phyloP scores from a whole-genome alignment of 768 basidiomycete genomes.

The Ephemerocybe angulata region DNA sequence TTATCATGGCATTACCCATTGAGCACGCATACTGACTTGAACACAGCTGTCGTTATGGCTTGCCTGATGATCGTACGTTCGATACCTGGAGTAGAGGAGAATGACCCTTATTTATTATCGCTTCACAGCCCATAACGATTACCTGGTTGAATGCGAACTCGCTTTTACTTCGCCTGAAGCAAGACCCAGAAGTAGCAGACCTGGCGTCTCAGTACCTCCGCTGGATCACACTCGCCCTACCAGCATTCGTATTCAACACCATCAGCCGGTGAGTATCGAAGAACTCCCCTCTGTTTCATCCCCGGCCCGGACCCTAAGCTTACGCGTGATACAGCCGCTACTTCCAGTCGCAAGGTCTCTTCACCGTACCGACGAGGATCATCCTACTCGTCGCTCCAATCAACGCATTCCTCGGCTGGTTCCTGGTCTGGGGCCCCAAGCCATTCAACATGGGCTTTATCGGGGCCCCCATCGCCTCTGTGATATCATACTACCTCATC shows the following conservation, averaged over 20 bases:
- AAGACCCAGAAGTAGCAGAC: conserved; percentile 81
- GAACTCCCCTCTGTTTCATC: not conserved
- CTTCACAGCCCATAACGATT: conserved; percentile 46
- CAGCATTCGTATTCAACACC: conserved; percentile 56
- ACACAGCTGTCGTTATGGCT: conserved; percentile 58
- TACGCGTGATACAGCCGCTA: conserved; percentile 9
- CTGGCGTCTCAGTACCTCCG: conserved; percentile 75
- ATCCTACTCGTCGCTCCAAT: conserved; percentile 80
- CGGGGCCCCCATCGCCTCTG: conserved; percentile 89
- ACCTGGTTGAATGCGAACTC: conserved; percentile 84
- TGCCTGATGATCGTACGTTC: conserved; percentile 55
- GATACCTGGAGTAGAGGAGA: conserved; percentile 4
- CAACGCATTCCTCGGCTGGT: conserved; percentile 78
- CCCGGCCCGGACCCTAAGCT: too few relatives aligned
- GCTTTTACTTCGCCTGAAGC: conserved; percentile 69
- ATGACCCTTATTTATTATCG: conserved; percentile 27
- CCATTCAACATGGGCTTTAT: conserved; percentile 80
- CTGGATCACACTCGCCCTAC: conserved; percentile 74
- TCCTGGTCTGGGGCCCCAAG: conserved; percentile 88
- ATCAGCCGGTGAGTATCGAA: conserved; percentile 32
- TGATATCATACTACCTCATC: conserved; percentile 84
- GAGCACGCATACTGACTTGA: not conserved
- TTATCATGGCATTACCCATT: conserved; percentile 7
- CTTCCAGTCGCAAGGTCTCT: conserved; percentile 84
- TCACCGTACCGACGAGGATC: conserved; percentile 81